A percentile compares a stretch with the other conserved stretches of the same genome.
phyloP scores from a whole-genome alignment of 2,329 filamentous ascomycete species.

The Penicillium corylophilum region DNA sequence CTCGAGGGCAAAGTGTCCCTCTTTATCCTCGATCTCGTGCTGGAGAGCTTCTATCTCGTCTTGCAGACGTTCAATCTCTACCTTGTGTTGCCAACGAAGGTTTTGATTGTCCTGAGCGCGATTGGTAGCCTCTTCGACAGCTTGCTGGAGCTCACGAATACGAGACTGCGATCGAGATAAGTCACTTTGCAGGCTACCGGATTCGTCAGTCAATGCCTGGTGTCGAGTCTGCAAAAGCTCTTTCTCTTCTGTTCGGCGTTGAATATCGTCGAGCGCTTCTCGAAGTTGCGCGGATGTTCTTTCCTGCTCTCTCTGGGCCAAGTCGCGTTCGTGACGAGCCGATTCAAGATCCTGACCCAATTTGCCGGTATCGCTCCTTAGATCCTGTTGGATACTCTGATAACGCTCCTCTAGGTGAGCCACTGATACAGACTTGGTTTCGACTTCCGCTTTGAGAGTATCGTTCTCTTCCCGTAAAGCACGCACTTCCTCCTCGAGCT shows the following conservation, averaged over 20 bases:
- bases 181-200: conserved; percentile 65
- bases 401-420: conserved; percentile 54
- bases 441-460: conserved; percentile 44
- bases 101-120: conserved; percentile 60
- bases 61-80: conserved; percentile 55
- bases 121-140: conserved; percentile 55
- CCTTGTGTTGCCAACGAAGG: conserved; percentile 55
- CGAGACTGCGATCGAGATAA: conserved; percentile 49
- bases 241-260: conserved; percentile 62
- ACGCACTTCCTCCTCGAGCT: conserved; percentile 66
- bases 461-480: conserved; percentile 49
- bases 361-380: conserved; percentile 36
- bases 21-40: conserved; percentile 66
- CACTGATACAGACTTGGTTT: conserved; percentile 44
- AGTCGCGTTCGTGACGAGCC: conserved; percentile 44
- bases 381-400: conserved; percentile 39
- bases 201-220: conserved; percentile 66
- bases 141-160: conserved; percentile 50
- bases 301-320: conserved; percentile 47
- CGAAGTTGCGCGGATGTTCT: conserved; percentile 50
- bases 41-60: conserved; percentile 61
- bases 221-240: conserved; percentile 67
- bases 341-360: conserved; percentile 47
- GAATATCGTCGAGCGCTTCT: conserved; percentile 59
- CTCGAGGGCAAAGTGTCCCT: conserved; percentile 68